Percentiles rank a stretch among this genome's conserved stretches.
Conservation (phyloP, 441 rosid genomes). For the Flueggea neowawraea region DNA sequence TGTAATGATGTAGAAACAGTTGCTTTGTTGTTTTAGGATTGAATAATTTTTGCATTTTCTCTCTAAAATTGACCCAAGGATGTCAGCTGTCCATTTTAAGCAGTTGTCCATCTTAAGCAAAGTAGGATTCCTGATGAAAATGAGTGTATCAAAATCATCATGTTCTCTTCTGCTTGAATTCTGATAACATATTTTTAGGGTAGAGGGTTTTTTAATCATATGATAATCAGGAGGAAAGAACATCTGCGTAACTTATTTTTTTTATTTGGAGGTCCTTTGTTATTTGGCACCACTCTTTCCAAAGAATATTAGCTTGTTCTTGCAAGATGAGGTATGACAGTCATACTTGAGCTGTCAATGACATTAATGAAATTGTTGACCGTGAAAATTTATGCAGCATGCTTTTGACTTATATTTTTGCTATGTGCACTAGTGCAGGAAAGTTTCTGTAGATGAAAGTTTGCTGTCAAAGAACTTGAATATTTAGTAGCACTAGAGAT, state of each 20-base stretch:
- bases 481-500: no score
- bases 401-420: no score
- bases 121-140: no score
- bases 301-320: conserved; percentile 78
- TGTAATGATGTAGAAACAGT: background rate
- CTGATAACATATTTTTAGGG: background rate
- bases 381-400: no score
- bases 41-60: background rate
- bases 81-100: background rate
- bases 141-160: background rate
- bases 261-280: conserved; percentile 71
- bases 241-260: conserved; percentile 1
- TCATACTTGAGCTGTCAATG: background rate
- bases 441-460: no score
- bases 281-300: conserved; percentile 93
- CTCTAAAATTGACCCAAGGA: background rate
- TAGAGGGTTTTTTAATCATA: conserved; percentile 1
- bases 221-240: conserved; percentile 6
- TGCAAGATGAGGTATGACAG: conserved; percentile 97
- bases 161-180: background rate
- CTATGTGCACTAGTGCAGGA: no score
- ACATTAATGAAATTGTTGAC: background rate
- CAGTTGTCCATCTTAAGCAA: background rate
- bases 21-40: background rate
- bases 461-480: no score